phyloP scores from a whole-genome alignment of 176 grass and related monocot species.

The Eleusine indica region DNA sequence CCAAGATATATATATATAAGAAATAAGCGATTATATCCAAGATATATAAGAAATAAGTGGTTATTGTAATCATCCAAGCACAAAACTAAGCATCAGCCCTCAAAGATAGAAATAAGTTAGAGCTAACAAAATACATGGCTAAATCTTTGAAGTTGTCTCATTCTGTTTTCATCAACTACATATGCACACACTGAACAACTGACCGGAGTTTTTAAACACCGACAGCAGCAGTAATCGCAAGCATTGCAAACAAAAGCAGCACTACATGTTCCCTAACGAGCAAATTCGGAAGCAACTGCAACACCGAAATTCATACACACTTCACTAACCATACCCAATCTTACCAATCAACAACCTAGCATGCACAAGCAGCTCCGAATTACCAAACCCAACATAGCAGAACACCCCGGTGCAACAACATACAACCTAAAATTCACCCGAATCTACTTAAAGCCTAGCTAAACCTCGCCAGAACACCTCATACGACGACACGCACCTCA shows the following conservation, averaged over 20 bases:
- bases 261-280: not conserved
- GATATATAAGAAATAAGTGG: not conserved
- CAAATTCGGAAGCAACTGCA: not conserved
- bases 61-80: not conserved
- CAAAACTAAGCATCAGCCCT: not conserved
- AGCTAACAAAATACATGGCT: not conserved
- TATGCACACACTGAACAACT: not conserved
- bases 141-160: not conserved
- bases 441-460: not conserved
- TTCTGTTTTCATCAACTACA: not conserved
- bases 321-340: not conserved
- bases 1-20: not conserved
- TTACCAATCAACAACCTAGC: not conserved
- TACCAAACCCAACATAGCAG: not conserved
- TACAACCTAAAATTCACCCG: not conserved
- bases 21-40: not conserved
- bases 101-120: not conserved
- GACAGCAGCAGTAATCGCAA: not conserved
- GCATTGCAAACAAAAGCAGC: not conserved
- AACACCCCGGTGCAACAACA: not conserved
- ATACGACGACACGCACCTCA: conserved; percentile 45
- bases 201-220: not conserved
- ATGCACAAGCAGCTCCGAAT: not conserved
- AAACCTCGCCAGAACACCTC: not conserved
- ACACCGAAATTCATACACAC: not conserved